Evolutionary conservation across 805 yeast genomes (phyloP).

Genomic region (Candida montana): DNA sequence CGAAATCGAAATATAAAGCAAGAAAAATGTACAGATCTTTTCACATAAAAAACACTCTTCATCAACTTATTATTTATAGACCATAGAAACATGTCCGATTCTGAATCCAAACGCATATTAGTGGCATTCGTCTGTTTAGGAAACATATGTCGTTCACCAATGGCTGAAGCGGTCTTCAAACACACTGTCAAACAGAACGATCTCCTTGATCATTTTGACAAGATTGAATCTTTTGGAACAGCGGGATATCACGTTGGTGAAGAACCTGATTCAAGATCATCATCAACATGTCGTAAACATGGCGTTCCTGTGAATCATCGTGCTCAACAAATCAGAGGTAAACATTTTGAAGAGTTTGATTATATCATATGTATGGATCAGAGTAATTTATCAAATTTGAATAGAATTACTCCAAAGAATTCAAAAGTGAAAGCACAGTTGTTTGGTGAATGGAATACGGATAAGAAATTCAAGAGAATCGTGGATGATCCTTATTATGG

Average conservation of each 20-base stretch:
- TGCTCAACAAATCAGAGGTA: constrained; percentile 60
- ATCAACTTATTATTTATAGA: too few relatives aligned
- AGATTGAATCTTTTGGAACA: constrained; percentile 86
- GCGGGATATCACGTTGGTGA: constrained; percentile 82
- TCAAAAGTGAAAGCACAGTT: constrained; percentile 47
- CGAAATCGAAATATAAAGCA: too few relatives aligned
- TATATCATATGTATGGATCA: constrained; percentile 71
- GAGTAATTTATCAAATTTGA: constrained; percentile 46
- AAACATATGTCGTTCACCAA: constrained; percentile 92
- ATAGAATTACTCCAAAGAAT: constrained; percentile 45
- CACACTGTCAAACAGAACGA: constrained; percentile 54
- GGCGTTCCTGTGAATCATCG: constrained; percentile 69
- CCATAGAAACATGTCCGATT: too few relatives aligned
- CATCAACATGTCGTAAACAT: constrained; percentile 59
- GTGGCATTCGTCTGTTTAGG: constrained; percentile 93
- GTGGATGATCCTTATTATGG: constrained; percentile 95
- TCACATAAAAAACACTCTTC: too few relatives aligned
- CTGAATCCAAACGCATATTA: constrained; percentile 23
- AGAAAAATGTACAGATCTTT: too few relatives aligned
- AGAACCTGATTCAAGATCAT: constrained; percentile 71
- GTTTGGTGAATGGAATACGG: constrained; percentile 79
- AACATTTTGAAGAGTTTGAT: constrained; percentile 55
- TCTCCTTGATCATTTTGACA: constrained; percentile 35
- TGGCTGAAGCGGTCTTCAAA: constrained; percentile 92
- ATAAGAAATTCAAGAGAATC: constrained; percentile 42